Percentiles rank a stretch among this genome's conserved stretches.
These are phyloP conservation scores for Botrytis porri DNA, from an alignment of 2,329 filamentous ascomycete species.

Conservation along the genomic window DNA sequence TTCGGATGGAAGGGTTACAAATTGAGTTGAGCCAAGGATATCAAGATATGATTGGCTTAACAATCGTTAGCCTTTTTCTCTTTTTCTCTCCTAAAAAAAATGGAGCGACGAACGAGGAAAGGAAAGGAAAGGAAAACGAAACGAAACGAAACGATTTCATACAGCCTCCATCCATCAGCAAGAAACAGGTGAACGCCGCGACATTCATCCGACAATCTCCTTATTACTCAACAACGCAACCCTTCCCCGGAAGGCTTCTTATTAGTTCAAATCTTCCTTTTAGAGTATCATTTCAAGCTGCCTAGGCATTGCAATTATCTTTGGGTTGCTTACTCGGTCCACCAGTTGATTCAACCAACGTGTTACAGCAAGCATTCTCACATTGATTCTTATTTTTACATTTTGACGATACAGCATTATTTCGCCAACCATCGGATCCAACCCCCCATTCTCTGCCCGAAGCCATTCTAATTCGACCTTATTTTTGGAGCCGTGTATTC, in stretches of 20 bases:
- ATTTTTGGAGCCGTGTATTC: slow-evolving; percentile 12
- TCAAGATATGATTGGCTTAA: slow-evolving; percentile 14
- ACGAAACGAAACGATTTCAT: neutral
- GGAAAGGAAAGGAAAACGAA: neutral
- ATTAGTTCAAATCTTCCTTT: neutral
- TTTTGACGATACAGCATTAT: slow-evolving; percentile 13
- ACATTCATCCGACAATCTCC: slow-evolving; percentile 11
- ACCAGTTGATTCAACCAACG: slow-evolving; percentile 11
- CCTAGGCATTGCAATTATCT: neutral
- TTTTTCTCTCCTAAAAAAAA: neutral
- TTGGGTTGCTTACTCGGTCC: slow-evolving; percentile 4
- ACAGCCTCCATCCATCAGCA: neutral
- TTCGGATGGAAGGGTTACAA: neutral
- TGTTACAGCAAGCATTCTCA: slow-evolving; percentile 15
- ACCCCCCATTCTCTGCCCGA: slow-evolving; percentile 1
- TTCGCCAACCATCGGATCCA: slow-evolving; percentile 3
- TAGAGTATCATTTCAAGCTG: slow-evolving; percentile 1
- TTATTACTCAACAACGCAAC: neutral
- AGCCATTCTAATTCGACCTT: neutral
- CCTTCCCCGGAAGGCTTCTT: neutral
- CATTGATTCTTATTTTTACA: neutral
- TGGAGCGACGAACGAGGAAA: slow-evolving; percentile 7
- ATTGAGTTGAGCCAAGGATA: neutral
- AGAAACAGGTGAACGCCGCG: neutral
- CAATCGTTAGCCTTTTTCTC: slow-evolving; percentile 8